Percentiles rank a stretch among this genome's conserved stretches.
phyloP scores from a whole-genome alignment of 331 rosid species.

The Telfairia occidentalis region DNA sequence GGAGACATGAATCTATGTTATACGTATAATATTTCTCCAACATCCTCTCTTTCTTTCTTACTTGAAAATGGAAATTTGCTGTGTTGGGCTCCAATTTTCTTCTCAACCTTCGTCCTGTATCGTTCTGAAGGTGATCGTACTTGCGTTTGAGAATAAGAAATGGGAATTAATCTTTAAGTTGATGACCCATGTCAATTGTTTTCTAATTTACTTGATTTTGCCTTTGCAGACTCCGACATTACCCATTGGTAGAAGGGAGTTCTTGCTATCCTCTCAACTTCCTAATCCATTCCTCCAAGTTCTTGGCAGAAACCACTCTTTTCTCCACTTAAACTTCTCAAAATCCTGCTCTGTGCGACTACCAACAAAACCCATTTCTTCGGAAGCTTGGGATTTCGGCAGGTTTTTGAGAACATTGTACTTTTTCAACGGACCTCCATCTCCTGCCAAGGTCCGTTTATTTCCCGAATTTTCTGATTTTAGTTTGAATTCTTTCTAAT shows the following conservation, averaged over 20 bases:
- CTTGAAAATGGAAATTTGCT: neutral
- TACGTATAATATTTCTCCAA: neutral
- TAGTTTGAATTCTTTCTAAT: neutral
- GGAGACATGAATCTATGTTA: neutral
- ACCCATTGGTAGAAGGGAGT: conserved; percentile 23
- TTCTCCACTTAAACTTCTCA: conserved; percentile 22
- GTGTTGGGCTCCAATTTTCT: neutral
- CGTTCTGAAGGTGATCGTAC: neutral
- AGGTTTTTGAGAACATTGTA: conserved; percentile 66
- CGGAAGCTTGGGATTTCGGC: conserved; percentile 78
- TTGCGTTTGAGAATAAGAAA: too few relatives aligned
- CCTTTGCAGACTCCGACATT: conserved; percentile 46
- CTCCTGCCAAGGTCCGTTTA: conserved; percentile 67
- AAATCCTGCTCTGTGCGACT: conserved; percentile 25
- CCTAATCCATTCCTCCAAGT: conserved; percentile 67
- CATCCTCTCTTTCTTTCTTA: neutral
- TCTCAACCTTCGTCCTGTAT: neutral
- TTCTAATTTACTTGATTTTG: neutral
- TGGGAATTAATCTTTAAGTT: neutral
- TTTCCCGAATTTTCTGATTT: neutral
- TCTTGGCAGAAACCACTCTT: conserved; percentile 25
- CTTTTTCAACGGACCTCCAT: conserved; percentile 73
- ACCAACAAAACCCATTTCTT: conserved; percentile 28
- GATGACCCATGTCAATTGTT: neutral
- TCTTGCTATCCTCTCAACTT: conserved; percentile 32